These are phyloP conservation scores for Rhizopogon rudus DNA, from an alignment of 768 basidiomycete genomes.

Conservation along the genomic window DNA sequence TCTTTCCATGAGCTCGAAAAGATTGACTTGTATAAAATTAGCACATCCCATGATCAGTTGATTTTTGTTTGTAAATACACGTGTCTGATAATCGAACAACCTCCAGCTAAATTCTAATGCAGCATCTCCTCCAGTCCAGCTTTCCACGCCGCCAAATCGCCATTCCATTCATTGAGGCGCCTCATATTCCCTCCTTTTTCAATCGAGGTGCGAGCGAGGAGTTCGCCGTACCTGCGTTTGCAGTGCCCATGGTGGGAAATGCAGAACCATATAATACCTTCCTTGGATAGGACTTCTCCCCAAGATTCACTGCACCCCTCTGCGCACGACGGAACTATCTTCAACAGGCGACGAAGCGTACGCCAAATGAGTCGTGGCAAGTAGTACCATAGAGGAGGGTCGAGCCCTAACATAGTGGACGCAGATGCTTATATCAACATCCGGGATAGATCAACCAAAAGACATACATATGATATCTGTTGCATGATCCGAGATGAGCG, in stretches of 20 bases:
- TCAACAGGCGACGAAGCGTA: conserved; percentile 42
- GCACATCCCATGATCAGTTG: too few relatives aligned
- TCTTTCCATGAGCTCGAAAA: too few relatives aligned
- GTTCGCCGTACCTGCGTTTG: conserved; percentile 13
- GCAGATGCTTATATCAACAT: neutral
- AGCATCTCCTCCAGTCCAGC: conserved; percentile 8
- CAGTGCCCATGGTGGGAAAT: conserved; percentile 32
- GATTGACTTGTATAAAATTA: too few relatives aligned
- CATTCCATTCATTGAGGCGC: conserved; percentile 48
- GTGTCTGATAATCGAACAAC: too few relatives aligned
- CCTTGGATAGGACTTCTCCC: conserved; percentile 38
- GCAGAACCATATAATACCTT: conserved; percentile 48
- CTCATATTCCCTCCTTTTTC: conserved; percentile 36
- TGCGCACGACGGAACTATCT: conserved; percentile 36
- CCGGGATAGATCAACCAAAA: neutral
- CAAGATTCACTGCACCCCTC: conserved; percentile 44
- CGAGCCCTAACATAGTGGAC: conserved; percentile 47
- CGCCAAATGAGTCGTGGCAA: conserved; percentile 53
- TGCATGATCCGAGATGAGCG: conserved; percentile 30
- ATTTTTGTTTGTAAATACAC: too few relatives aligned
- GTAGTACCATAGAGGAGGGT: conserved; percentile 58
- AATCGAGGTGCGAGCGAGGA: conserved; percentile 16
- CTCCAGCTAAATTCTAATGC: neutral
- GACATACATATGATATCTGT: conserved; percentile 54
- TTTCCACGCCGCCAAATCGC: conserved; percentile 38